Conservation (phyloP, 441 rosid species). For the Populus tomentosa region DNA sequence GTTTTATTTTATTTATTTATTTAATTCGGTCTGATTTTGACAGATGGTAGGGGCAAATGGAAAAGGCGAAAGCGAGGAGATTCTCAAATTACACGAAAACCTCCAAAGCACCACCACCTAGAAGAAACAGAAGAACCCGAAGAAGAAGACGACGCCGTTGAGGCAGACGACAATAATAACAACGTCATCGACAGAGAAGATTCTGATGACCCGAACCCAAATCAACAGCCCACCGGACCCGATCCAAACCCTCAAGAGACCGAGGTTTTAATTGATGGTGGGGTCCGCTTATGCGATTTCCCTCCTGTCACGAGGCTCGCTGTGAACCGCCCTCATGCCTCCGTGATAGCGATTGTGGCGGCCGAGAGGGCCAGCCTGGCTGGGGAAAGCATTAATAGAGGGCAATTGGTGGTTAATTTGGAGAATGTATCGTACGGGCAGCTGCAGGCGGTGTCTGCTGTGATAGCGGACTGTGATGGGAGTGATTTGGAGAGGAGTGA, state of each 20-base stretch:
- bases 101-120: slow-evolving; percentile 24
- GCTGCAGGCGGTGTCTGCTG: slow-evolving; percentile 68
- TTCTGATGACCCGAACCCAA: slow-evolving; percentile 27
- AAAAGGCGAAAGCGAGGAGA: slow-evolving; percentile 70
- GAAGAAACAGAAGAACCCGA: slow-evolving; percentile 32
- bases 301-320: slow-evolving; percentile 52
- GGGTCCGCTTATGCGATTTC: slow-evolving; percentile 64
- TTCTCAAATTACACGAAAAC: slow-evolving; percentile 25
- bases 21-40: background rate
- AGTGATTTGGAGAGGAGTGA: slow-evolving; percentile 53
- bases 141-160: slow-evolving; percentile 34
- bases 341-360: slow-evolving; percentile 53
- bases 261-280: slow-evolving; percentile 54
- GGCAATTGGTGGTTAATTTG: slow-evolving; percentile 34
- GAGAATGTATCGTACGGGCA: slow-evolving; percentile 89
- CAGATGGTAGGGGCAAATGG: slow-evolving; percentile 87
- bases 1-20: background rate
- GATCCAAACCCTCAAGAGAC: slow-evolving; percentile 46
- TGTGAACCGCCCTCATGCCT: slow-evolving; percentile 78
- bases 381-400: slow-evolving; percentile 44
- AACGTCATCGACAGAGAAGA: slow-evolving; percentile 25
- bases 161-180: slow-evolving; percentile 53
- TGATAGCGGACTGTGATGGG: slow-evolving; percentile 50
- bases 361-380: slow-evolving; percentile 49
- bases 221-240: slow-evolving; percentile 24